These are phyloP conservation scores for Paramecium sonneborni DNA, from an alignment of 73 alveolate genomes.

Conservation along the genomic window DNA sequence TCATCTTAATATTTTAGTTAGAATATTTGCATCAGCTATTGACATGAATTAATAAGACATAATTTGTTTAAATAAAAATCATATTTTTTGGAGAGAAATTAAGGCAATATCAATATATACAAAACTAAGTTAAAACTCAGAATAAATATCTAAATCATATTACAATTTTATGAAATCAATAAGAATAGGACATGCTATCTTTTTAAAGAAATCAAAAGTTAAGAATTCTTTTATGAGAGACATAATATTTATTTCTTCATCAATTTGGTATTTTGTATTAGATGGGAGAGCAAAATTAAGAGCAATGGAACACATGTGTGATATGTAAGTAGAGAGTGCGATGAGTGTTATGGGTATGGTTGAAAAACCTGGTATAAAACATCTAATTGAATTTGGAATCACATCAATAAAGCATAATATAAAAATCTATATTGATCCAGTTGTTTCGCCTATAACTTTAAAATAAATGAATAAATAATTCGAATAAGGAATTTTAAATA, in stretches of 20 bases:
- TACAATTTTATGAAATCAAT: constrained; percentile 49
- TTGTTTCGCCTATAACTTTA: constrained; percentile 8
- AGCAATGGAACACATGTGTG: constrained; percentile 47
- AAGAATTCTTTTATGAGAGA: not conserved
- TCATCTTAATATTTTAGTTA: constrained; percentile 29
- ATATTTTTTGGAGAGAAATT: not conserved
- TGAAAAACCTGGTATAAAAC: constrained; percentile 30
- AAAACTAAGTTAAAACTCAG: not conserved
- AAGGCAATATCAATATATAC: not conserved
- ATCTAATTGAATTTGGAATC: constrained; percentile 25
- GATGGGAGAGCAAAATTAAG: constrained; percentile 44
- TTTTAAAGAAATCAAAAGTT: not conserved
- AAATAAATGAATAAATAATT: not conserved
- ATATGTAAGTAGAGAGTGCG: constrained; percentile 7
- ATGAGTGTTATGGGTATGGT: constrained; percentile 43
- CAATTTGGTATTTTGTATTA: constrained; percentile 30
- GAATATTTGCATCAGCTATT: constrained; percentile 45
- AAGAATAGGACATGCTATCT: constrained; percentile 16
- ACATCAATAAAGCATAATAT: constrained; percentile 10
- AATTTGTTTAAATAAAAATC: not conserved
- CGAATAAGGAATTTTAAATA: not conserved
- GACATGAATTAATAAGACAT: constrained; percentile 14
- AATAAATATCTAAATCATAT: constrained; percentile 11
- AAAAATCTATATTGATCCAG: constrained; percentile 48
- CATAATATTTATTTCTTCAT: not conserved